phyloP scores from a whole-genome alignment of 2,329 filamentous ascomycete genomes.

The Trichoderma lentiforme region DNA sequence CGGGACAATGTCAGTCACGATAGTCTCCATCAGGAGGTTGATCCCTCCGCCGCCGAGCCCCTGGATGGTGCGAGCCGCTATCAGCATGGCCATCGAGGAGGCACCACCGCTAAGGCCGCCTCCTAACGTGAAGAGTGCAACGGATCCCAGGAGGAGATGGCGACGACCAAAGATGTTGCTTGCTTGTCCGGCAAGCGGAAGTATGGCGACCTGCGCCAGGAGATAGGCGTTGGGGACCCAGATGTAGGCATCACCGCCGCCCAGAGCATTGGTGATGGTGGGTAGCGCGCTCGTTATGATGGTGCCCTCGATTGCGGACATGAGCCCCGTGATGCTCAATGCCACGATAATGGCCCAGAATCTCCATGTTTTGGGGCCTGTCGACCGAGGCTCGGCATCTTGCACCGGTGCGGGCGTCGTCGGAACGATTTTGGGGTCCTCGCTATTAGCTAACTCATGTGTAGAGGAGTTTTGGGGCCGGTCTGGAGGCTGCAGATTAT shows the following conservation, averaged over 20 bases:
- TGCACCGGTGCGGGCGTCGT: not conserved
- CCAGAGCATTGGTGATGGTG: constrained; percentile 27
- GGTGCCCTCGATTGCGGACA: constrained; percentile 46
- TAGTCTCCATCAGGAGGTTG: constrained; percentile 31
- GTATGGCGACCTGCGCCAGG: constrained; percentile 23
- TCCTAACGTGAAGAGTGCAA: constrained; percentile 49
- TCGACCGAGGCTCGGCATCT: not conserved
- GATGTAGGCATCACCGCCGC: not conserved
- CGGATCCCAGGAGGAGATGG: constrained; percentile 36
- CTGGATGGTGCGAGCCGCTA: constrained; percentile 48
- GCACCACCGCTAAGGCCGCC: constrained; percentile 52
- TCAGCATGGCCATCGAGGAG: constrained; percentile 42
- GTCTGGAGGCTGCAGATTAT: not conserved
- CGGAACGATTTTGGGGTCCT: not conserved
- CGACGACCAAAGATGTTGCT: constrained; percentile 51
- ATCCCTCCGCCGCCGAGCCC: constrained; percentile 42
- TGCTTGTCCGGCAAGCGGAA: constrained; percentile 42
- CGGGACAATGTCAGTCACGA: constrained; percentile 45
- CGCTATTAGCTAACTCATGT: not conserved
- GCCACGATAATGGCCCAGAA: constrained; percentile 21
- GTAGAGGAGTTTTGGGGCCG: not conserved
- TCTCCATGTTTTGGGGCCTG: not conserved
- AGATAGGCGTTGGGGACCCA: constrained; percentile 13
- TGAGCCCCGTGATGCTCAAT: constrained; percentile 30
- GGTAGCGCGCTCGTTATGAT: constrained; percentile 58